These are phyloP conservation scores for Carex cristatella DNA, from an alignment of 176 grass and related monocot species.

Conservation along the genomic window DNA sequence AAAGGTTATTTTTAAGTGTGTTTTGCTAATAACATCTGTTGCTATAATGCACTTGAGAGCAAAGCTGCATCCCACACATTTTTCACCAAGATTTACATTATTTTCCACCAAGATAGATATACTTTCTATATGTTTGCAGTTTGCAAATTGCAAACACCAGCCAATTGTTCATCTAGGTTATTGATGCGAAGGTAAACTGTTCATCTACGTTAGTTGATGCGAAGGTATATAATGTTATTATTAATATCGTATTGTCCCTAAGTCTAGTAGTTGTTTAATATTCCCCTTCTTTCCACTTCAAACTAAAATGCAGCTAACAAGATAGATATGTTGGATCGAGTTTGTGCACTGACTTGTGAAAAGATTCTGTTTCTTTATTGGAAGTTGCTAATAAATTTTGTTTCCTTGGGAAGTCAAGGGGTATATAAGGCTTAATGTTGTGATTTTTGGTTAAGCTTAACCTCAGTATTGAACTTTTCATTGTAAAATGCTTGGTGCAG, in stretches of 20 bases:
- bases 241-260: background rate
- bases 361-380: background rate
- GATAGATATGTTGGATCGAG: background rate
- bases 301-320: background rate
- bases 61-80: background rate
- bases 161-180: background rate
- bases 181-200: background rate
- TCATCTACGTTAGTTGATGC: background rate
- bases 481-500: background rate
- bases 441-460: background rate
- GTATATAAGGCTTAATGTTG: background rate
- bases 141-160: background rate
- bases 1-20: slow-evolving; percentile 48
- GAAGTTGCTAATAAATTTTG: background rate
- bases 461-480: background rate
- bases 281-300: background rate
- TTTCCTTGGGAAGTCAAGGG: background rate
- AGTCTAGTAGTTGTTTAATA: background rate
- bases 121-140: background rate
- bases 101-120: slow-evolving; percentile 1
- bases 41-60: slow-evolving; percentile 11
- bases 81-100: background rate
- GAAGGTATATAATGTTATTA: background rate
- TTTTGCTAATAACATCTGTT: background rate
- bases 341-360: background rate